These are phyloP conservation scores for Penicillium sp. DNA, from an alignment of 2,329 filamentous ascomycete species.

Conservation along the genomic window DNA sequence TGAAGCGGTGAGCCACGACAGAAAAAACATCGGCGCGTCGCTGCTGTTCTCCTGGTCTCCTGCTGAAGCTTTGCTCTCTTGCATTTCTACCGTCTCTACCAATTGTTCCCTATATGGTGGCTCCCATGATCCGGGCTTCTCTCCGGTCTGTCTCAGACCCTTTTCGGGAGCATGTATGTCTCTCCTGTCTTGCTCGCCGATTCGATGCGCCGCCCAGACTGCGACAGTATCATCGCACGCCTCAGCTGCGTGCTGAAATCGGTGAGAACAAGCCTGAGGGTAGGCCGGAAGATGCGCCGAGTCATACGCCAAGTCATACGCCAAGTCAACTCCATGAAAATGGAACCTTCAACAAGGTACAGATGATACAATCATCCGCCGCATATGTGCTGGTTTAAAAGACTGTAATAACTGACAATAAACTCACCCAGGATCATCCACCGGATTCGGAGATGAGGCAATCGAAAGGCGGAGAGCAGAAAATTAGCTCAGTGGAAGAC, in stretches of 20 bases:
- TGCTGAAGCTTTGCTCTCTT: not conserved
- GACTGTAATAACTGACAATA: not conserved
- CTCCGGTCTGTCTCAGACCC: constrained; percentile 38
- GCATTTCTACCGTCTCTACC: not conserved
- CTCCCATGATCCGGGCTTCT: constrained; percentile 40
- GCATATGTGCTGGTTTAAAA: not conserved
- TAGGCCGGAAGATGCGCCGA: not conserved
- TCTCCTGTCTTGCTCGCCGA: constrained; percentile 33
- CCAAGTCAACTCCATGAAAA: not conserved
- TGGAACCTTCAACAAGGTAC: not conserved
- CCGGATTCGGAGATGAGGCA: no score
- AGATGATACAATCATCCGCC: not conserved
- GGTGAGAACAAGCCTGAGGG: constrained; percentile 1
- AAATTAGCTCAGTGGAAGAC: not conserved
- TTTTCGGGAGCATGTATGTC: constrained; percentile 35
- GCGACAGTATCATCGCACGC: constrained; percentile 28
- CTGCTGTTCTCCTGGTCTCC: no score
- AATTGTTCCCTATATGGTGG: constrained; percentile 3
- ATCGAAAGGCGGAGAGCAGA: not conserved
- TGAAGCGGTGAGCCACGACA: no score
- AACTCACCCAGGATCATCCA: not conserved
- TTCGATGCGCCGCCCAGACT: constrained; percentile 22
- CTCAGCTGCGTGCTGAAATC: constrained; percentile 15
- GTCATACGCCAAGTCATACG: not conserved
- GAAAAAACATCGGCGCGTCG: not conserved